Percentiles rank a stretch among this genome's conserved stretches.
Evolutionary conservation across 306 rosid species (phyloP).

Genomic region (Cicer pinnatifidum): DNA sequence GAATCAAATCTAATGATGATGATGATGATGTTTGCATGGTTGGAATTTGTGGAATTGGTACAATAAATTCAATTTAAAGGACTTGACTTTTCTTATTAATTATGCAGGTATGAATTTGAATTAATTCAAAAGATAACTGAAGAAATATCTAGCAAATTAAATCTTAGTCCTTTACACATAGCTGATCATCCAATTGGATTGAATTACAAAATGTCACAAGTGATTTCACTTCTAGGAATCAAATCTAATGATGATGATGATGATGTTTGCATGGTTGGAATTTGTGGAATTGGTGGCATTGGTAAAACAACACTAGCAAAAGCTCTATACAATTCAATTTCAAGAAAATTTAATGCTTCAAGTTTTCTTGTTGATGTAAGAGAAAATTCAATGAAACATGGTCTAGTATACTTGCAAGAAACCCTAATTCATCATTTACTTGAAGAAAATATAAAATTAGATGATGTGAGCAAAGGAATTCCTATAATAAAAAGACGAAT

Average conservation of each 20-base stretch:
- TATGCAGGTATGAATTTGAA: slow-evolving; percentile 41
- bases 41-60: slow-evolving; percentile 47
- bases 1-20: background rate
- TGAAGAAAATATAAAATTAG: slow-evolving; percentile 34
- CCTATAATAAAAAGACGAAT: slow-evolving; percentile 35
- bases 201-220: slow-evolving; percentile 21
- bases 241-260: slow-evolving; percentile 2
- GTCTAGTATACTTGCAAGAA: slow-evolving; percentile 38
- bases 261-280: slow-evolving; percentile 42
- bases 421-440: slow-evolving; percentile 34
- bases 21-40: slow-evolving; percentile 31
- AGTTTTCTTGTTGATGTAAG: slow-evolving; percentile 43
- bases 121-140: slow-evolving; percentile 32
- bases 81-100: background rate
- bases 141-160: slow-evolving; percentile 38
- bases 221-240: background rate
- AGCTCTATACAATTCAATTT: slow-evolving; percentile 43
- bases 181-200: slow-evolving; percentile 46
- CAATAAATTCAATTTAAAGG: background rate
- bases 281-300: slow-evolving; percentile 44
- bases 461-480: slow-evolving; percentile 42
- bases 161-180: slow-evolving; percentile 25
- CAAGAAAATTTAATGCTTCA: slow-evolving; percentile 30
- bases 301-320: slow-evolving; percentile 45
- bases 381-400: slow-evolving; percentile 41